These are phyloP conservation scores for Quercus lobata DNA, from an alignment of 331 rosid genomes.

Conservation along the genomic window DNA sequence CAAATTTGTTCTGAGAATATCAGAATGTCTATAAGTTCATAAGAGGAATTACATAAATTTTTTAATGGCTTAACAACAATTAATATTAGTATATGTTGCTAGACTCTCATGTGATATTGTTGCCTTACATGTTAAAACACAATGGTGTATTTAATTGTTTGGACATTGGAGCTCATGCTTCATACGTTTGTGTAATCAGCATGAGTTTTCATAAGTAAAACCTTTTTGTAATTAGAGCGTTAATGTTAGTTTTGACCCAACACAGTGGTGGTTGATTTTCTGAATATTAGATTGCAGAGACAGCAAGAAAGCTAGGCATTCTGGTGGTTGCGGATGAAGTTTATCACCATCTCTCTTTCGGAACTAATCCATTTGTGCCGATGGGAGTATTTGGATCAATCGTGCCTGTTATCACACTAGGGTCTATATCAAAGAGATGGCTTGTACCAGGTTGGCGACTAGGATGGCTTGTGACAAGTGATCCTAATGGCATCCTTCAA, in stretches of 20 bases:
- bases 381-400: slow-evolving; percentile 38
- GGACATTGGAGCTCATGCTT: no score
- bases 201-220: background rate
- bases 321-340: slow-evolving; percentile 44
- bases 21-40: no score
- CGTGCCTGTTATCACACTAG: slow-evolving; percentile 42
- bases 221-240: background rate
- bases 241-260: no score
- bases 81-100: no score
- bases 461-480: slow-evolving; percentile 41
- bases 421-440: slow-evolving; percentile 51
- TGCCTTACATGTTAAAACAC: no score
- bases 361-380: slow-evolving; percentile 35
- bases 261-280: background rate
- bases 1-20: no score
- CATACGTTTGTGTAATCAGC: no score
- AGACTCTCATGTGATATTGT: no score
- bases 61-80: no score
- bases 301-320: slow-evolving; percentile 37
- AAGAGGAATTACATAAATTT: no score
- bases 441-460: slow-evolving; percentile 49
- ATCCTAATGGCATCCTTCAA: slow-evolving; percentile 25
- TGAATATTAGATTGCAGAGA: slow-evolving; percentile 34
- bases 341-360: slow-evolving; percentile 29
- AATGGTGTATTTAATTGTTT: no score